A percentile compares a stretch with the other conserved stretches of the same genome.
phyloP scores from a whole-genome alignment of 768 basidiomycete species.

The Peribolospora kevripleyi region DNA sequence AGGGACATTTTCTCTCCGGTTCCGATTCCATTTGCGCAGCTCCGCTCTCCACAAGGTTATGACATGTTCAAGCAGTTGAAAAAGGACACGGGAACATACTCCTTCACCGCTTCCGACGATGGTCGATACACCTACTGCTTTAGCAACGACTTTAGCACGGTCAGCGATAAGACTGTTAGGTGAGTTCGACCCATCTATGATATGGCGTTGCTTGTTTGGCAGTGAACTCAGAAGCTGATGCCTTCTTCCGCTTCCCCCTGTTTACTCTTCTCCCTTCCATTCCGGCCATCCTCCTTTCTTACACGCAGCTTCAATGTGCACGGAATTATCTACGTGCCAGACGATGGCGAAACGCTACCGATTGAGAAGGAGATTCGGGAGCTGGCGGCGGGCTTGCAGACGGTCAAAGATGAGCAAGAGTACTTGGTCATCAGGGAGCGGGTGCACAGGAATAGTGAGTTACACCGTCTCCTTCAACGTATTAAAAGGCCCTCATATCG shows the following conservation, averaged over 20 bases:
- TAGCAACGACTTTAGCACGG: constrained; percentile 78
- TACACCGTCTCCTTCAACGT: constrained; percentile 8
- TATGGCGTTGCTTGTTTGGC: neutral
- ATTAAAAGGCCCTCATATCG: neutral
- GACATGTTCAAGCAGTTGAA: constrained; percentile 56
- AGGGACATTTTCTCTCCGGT: neutral
- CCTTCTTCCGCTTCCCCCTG: neutral
- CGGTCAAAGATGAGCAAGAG: constrained; percentile 96
- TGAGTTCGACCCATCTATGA: constrained; percentile 18
- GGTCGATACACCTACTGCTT: constrained; percentile 91
- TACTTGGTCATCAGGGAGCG: constrained; percentile 87
- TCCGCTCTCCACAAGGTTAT: constrained; percentile 46
- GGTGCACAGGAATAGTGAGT: constrained; percentile 82
- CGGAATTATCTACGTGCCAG: constrained; percentile 76
- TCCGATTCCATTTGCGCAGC: constrained; percentile 24
- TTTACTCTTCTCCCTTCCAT: neutral
- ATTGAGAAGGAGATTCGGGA: constrained; percentile 85
- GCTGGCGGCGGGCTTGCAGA: constrained; percentile 50
- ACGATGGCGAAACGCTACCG: constrained; percentile 67
- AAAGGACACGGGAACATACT: constrained; percentile 66
- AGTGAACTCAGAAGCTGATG: constrained; percentile 28
- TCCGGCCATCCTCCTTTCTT: neutral
- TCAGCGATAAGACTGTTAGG: constrained; percentile 89
- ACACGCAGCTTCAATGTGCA: constrained; percentile 62
- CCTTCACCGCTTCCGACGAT: constrained; percentile 64